phyloP scores from a whole-genome alignment of 306 rosid genomes.

The Castanospermum australe region DNA sequence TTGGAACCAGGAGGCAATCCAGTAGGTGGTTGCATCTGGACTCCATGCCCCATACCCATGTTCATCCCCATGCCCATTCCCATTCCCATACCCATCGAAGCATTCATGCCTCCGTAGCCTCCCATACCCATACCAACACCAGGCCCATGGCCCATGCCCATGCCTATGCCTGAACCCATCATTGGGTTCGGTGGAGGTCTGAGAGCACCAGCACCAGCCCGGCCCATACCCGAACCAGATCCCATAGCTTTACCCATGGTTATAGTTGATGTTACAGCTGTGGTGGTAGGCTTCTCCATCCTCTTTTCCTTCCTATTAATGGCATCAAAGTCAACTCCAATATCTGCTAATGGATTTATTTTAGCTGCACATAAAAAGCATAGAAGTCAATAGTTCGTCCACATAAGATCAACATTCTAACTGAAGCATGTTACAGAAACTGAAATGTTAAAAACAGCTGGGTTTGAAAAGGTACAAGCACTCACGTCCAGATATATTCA shows the following conservation, averaged over 20 bases:
- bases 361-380: conserved; percentile 62
- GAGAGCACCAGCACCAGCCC: conserved; percentile 57
- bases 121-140: conserved; percentile 49
- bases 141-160: conserved; percentile 28
- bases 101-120: conserved; percentile 39
- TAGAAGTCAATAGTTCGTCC: neutral
- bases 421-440: neutral
- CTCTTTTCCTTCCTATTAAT: conserved; percentile 87
- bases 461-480: conserved; percentile 18
- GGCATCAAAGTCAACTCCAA: conserved; percentile 87
- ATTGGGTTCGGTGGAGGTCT: conserved; percentile 50
- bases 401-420: neutral
- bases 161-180: conserved; percentile 51
- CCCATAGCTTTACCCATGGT: conserved; percentile 97
- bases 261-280: conserved; percentile 53
- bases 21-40: conserved; percentile 57
- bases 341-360: conserved; percentile 72
- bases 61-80: conserved; percentile 48
- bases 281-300: conserved; percentile 72
- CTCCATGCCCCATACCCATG: conserved; percentile 60
- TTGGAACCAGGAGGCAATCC: conserved; percentile 55
- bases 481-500: conserved; percentile 92
- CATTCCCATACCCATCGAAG: conserved; percentile 55
- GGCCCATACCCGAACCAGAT: conserved; percentile 90
- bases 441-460: neutral